Evolutionary conservation across 2,329 filamentous ascomycete species (phyloP), one percentile per base, ranked within the genome.

Genomic region (Apiospora aurea): DNA sequence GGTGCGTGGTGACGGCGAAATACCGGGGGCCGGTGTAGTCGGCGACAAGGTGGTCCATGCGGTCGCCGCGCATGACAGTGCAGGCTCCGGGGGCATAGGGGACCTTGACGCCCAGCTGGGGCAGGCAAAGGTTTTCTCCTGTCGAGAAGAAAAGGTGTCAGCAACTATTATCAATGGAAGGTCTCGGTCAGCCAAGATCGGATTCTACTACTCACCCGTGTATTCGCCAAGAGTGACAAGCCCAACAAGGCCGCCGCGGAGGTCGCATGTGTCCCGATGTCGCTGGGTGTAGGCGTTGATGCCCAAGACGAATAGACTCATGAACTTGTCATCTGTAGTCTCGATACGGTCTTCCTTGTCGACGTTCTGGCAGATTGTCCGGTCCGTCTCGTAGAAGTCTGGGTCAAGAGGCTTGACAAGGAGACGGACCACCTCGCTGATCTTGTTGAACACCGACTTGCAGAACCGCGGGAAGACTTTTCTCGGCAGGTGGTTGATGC

Each of bases 1-100:
- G 71, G 51, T 75, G 73, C 18, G 73, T 72, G 51, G 72, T 51
- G 44, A 73, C 70, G 24, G 73, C 13, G 66, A 72, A 72, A 68
- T 68, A 75, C 3, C 72, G 69, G 14, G 46, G 71, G 14, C 73
- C 71, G 11, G 49, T 61, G 67, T 73, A 73, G 67, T 74, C 69
- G 0, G 64, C 38, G 8, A 74, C 72, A 24, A 73, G 61, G 46
- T 75, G 73, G 34, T 74, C 71, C 41, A 74, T 51, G 4, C 34
- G 67, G 5, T 66, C 69, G 14, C 70, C 72, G 5, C 73, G 72
- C 8, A 75, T 57, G 29, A 75, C 47, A 16, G 69, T 43, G 29
- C 69, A 75, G n/a, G 73, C 69, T 7, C 73, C 73, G 24, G 72
- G 69, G 4, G 41, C 43, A 64, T 74, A 75, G 10, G 67, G 67